Evolutionary conservation across 352 stramenopile genomes (phyloP), one percentile per base, ranked within the genome.

Genomic region (Phytophthora ohioensis): DNA sequence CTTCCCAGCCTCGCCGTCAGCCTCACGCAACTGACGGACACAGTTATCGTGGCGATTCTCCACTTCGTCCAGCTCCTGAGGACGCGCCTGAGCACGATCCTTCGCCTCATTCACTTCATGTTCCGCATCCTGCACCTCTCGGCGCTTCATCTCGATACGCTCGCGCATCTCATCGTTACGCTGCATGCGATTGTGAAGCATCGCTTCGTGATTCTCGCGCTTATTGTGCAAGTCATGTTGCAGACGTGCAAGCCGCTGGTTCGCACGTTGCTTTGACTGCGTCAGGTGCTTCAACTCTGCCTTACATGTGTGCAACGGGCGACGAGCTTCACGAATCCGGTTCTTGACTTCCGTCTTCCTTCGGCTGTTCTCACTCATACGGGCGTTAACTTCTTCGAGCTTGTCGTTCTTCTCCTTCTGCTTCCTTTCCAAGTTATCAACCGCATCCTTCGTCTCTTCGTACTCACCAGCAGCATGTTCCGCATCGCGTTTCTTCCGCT

Each of bases 321-420:
- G 82, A 11, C 82, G 76, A 1, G 84, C 80, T 64, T 93, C 84
- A 15, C 82, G 81, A 13, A 94, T 93, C 11, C 63, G 70, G 34
- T 88, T 79, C 63, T 92, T 90, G 11, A 78, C 73, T 7, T 82
- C 69, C 49, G 87, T 75, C 46, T 90, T 83, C 21, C 80, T 67
- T 15, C 74, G 74, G 41, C 83, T 80, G 35, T 83, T 81, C 9
- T 81, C 76, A 0, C 60, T 71, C 17, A 80, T 78, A 1, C 79
- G 74, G 1, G 51, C 59, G n/a, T 80, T 88, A 4, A 90, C 70
- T 30, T 79, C 68, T 36, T 93, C 80, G 0, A 93, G 76, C 53
- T 80, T 67, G 21, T 88, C 76, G 57, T 92, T 93, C 47, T 90
- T 91, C 12, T 82, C 41, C 13, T 85, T 85, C 46, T 91, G 85